Conservation (phyloP, 164 flowering plant genomes). For the Euptelea pleiosperma region DNA sequence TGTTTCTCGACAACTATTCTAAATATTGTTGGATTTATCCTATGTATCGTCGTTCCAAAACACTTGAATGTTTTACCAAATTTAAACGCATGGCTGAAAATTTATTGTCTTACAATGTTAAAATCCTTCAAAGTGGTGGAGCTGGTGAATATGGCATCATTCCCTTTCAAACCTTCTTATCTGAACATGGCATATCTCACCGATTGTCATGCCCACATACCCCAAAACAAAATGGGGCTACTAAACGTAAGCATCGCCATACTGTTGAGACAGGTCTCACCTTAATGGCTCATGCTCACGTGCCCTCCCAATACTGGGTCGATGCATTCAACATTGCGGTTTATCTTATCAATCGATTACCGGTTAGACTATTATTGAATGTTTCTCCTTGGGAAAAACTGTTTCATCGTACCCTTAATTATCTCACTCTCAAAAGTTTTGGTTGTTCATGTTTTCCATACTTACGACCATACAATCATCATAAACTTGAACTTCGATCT, state of each 20-base stretch:
- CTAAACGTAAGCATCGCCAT: not conserved
- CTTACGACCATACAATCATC: not conserved
- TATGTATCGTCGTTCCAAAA: not conserved
- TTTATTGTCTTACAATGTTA: not conserved
- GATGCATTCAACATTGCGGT: not conserved
- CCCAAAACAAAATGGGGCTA: not conserved
- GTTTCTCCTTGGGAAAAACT: not conserved
- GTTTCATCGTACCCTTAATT: not conserved
- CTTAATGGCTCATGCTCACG: not conserved
- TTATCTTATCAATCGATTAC: not conserved
- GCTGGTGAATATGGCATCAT: not conserved
- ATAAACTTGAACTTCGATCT: slow-evolving; percentile 17
- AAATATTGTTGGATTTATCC: not conserved
- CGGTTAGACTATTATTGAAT: not conserved
- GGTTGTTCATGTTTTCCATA: not conserved
- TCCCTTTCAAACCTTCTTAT: not conserved
- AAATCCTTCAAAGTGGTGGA: not conserved
- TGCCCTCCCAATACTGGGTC: not conserved
- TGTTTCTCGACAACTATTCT: not conserved
- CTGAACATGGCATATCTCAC: not conserved
- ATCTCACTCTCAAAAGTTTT: not conserved
- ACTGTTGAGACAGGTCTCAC: not conserved
- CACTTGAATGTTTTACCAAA: not conserved
- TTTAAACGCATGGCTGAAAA: not conserved
- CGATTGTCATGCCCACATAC: not conserved